These are phyloP conservation scores for Purshia tridentata DNA, from an alignment of 306 rosid species.

Conservation along the genomic window DNA sequence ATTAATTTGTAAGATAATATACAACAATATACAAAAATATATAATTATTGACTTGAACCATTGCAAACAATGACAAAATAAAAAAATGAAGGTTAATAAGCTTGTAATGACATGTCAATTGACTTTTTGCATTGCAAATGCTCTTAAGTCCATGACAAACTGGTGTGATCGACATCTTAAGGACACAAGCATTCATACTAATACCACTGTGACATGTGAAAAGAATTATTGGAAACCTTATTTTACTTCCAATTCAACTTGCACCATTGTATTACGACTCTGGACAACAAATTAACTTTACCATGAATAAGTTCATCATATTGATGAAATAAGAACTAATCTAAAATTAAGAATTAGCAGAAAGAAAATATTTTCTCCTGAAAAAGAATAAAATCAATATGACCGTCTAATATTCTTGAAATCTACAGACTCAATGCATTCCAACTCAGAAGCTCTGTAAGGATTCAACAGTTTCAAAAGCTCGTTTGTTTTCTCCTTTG, in stretches of 20 bases:
- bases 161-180: background rate
- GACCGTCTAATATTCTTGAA: conserved; percentile 65
- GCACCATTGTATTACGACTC: background rate
- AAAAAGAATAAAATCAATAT: conserved; percentile 24
- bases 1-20: too few species aligned
- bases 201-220: background rate
- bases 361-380: conserved; percentile 3
- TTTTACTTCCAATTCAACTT: conserved; percentile 3
- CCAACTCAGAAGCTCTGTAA: conserved; percentile 56
- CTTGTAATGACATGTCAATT: too few species aligned
- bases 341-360: background rate
- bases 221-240: background rate
- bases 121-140: too few species aligned
- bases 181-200: background rate
- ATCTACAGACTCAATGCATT: conserved; percentile 70
- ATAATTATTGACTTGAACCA: too few species aligned
- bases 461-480: conserved; percentile 71
- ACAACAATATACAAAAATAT: too few species aligned
- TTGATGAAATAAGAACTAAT: background rate
- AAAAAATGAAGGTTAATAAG: too few species aligned
- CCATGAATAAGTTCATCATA: conserved; percentile 4
- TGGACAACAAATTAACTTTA: background rate
- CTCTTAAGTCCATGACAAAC: background rate
- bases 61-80: too few species aligned
- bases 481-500: conserved; percentile 61